These are phyloP conservation scores for Teunomyces cretensis DNA, from an alignment of 805 yeast species.

Conservation along the genomic window DNA sequence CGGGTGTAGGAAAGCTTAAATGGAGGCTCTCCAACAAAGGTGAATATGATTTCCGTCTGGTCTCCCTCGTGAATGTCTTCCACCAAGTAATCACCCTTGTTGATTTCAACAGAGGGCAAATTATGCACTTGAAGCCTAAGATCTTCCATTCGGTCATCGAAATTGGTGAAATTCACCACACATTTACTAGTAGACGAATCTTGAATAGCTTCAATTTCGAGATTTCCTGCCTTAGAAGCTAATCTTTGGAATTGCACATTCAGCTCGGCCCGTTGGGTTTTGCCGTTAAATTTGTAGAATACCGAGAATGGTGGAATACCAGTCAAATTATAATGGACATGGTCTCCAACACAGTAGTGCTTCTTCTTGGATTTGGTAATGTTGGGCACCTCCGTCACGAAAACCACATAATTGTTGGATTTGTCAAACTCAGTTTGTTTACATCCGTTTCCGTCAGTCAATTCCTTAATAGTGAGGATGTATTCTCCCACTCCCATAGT, in stretches of 20 bases:
- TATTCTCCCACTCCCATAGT: slow-evolving; percentile 71
- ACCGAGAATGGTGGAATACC: slow-evolving; percentile 83
- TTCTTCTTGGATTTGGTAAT: slow-evolving; percentile 38
- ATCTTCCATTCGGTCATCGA: slow-evolving; percentile 29
- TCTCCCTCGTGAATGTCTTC: slow-evolving; percentile 95
- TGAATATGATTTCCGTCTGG: slow-evolving; percentile 80
- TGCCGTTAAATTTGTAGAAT: slow-evolving; percentile 69
- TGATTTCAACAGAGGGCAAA: slow-evolving; percentile 74
- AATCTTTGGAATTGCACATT: slow-evolving; percentile 53
- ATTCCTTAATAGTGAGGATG: slow-evolving; percentile 52
- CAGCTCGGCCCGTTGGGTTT: slow-evolving; percentile 56
- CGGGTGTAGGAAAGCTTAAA: slow-evolving; percentile 83
- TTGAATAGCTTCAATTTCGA: slow-evolving; percentile 63
- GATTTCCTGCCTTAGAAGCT: slow-evolving; percentile 80
- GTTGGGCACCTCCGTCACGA: slow-evolving; percentile 76
- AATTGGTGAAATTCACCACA: slow-evolving; percentile 53
- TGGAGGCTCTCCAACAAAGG: slow-evolving; percentile 87
- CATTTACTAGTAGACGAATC: slow-evolving; percentile 78
- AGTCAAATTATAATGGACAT: slow-evolving; percentile 67
- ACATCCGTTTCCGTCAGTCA: slow-evolving; percentile 75
- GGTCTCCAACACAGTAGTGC: slow-evolving; percentile 91
- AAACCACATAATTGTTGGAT: slow-evolving; percentile 47
- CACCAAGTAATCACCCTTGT: slow-evolving; percentile 70
- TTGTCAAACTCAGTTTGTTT: slow-evolving; percentile 38
- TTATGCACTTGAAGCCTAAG: slow-evolving; percentile 42